These are phyloP conservation scores for Pythium plurisporium DNA, from an alignment of 352 stramenopile species.

Conservation along the genomic window DNA sequence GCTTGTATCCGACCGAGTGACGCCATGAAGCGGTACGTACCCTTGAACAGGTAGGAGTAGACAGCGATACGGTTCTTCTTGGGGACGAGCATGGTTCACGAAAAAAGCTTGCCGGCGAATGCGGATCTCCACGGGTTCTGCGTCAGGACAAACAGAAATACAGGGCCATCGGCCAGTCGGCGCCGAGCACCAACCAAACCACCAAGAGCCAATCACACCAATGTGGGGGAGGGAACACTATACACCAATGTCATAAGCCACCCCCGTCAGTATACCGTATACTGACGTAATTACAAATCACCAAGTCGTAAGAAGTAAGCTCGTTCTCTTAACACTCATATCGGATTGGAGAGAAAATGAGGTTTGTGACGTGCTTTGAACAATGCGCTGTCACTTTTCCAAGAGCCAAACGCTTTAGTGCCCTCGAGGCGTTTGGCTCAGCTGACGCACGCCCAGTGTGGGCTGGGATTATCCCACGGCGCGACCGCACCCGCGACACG, in stretches of 20 bases:
- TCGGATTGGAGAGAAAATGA: no score
- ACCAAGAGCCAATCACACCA: conserved; percentile 27
- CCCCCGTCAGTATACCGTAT: conserved; percentile 6
- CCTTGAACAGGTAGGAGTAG: conserved; percentile 98
- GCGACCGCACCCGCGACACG: not conserved
- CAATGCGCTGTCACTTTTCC: conserved; percentile 8
- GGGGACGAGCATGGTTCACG: conserved; percentile 89
- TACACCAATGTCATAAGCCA: conserved; percentile 1
- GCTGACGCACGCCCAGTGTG: conserved; percentile 7
- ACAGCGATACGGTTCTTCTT: conserved; percentile 99
- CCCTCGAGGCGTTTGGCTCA: conserved; percentile 1
- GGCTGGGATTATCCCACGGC: not conserved
- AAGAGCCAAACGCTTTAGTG: not conserved
- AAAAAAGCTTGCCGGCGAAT: conserved; percentile 88
- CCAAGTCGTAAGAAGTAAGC: not conserved
- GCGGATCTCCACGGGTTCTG: conserved; percentile 80
- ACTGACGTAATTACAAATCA: conserved; percentile 16
- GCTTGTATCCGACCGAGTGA: not conserved
- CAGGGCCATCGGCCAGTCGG: conserved; percentile 4
- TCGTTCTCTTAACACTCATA: no score
- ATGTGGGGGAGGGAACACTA: no score
- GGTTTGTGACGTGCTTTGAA: no score
- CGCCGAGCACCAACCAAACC: no score
- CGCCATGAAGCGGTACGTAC: conserved; percentile 31
- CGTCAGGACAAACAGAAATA: conserved; percentile 28